Percentiles rank a stretch among this genome's conserved stretches.
Evolutionary conservation across 176 grass and related monocot genomes (phyloP).

Genomic region (Musa acuminata): DNA sequence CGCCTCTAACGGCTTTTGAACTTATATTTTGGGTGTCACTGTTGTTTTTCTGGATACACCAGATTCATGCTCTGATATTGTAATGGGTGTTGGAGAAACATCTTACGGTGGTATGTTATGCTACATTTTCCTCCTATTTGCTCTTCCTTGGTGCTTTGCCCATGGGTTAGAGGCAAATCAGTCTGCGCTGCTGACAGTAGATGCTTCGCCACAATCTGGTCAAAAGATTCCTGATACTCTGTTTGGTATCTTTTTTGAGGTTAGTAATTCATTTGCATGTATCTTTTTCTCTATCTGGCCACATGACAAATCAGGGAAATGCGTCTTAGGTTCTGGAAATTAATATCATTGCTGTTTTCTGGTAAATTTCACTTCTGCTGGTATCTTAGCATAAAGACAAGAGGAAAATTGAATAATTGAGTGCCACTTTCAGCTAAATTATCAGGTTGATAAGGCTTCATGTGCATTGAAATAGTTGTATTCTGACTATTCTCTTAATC

Average conservation of each 20-base stretch:
- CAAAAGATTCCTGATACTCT: slow-evolving; percentile 48
- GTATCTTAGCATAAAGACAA: no score
- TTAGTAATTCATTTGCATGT: slow-evolving; percentile 14
- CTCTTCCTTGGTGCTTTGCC: slow-evolving; percentile 22
- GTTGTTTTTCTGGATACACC: no score
- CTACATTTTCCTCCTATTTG: slow-evolving; percentile 18
- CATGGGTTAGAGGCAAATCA: slow-evolving; percentile 22
- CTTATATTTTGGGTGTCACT: no score
- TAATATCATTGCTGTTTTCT: background rate
- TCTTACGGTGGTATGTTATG: slow-evolving; percentile 9
- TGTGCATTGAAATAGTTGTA: no score
- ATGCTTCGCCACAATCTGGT: slow-evolving; percentile 39
- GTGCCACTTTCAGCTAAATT: background rate
- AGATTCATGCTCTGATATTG: slow-evolving; percentile 5
- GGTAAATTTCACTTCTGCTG: background rate
- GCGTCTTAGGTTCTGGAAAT: background rate
- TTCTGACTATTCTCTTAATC: no score
- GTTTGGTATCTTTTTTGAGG: slow-evolving; percentile 90
- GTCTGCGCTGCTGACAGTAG: slow-evolving; percentile 34
- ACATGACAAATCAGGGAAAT: background rate
- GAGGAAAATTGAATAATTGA: background rate
- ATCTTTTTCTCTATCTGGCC: background rate
- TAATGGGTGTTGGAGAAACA: slow-evolving; percentile 20
- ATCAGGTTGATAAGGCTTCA: no score
- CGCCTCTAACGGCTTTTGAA: no score